Conservation (phyloP, 225 moss, liverwort and hornwort genomes). For the Polytrichum commune region DNA sequence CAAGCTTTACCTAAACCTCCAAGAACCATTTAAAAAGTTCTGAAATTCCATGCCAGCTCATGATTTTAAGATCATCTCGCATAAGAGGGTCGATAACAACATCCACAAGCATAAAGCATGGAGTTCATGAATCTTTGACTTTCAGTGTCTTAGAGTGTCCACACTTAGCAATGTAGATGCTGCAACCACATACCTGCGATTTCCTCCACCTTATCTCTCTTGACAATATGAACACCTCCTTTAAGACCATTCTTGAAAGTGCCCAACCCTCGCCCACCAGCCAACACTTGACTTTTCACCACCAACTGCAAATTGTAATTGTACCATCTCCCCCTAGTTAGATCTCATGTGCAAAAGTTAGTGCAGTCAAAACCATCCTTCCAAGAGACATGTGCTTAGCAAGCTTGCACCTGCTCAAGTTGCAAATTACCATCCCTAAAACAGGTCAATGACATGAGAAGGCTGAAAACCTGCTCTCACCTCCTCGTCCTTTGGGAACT, state of each 20-base stretch:
- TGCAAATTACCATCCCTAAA: too few species aligned
- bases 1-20: too few species aligned
- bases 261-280: constrained; percentile 93
- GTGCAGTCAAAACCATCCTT: background rate
- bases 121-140: too few species aligned
- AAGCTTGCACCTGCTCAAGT: too few species aligned
- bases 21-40: too few species aligned
- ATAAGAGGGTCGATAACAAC: too few species aligned
- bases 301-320: constrained; percentile 54
- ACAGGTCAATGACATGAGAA: background rate
- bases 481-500: constrained; percentile 64
- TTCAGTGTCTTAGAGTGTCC: too few species aligned
- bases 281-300: constrained; percentile 95
- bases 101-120: too few species aligned
- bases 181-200: constrained; percentile 39
- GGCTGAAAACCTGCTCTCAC: constrained; percentile 17
- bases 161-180: background rate
- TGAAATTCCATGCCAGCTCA: too few species aligned
- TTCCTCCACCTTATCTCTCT: constrained; percentile 63
- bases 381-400: background rate
- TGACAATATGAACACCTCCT: constrained; percentile 93
- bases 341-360: background rate
- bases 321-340: constrained; percentile 2
- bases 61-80: too few species aligned
- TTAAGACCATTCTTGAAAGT: constrained; percentile 93